phyloP scores from a whole-genome alignment of 2,329 filamentous ascomycete genomes.

The Pseudocercospora macadamiae region DNA sequence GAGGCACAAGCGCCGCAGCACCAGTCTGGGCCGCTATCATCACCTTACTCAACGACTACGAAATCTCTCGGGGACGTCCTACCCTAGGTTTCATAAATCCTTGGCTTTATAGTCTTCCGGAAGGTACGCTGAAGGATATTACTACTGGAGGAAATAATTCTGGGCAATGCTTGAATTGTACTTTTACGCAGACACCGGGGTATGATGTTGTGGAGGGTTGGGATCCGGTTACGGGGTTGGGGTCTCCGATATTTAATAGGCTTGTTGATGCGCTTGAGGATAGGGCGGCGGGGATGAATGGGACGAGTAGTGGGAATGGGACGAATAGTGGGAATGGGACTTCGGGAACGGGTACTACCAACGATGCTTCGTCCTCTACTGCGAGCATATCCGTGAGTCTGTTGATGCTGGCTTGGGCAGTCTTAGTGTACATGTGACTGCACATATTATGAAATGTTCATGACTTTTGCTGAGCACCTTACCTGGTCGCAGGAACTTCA shows the following conservation, averaged over 20 bases:
- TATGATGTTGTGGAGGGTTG: conserved; percentile 31
- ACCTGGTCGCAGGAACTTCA: too few species aligned
- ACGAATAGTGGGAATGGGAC: too few species aligned
- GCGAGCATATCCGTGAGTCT: too few species aligned
- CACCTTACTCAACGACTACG: conserved; percentile 64
- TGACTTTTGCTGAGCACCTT: too few species aligned
- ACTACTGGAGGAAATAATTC: conserved; percentile 35
- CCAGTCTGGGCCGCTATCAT: conserved; percentile 63
- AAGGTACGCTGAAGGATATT: conserved; percentile 54
- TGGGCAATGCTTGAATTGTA: conserved; percentile 26
- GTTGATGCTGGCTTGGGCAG: too few species aligned
- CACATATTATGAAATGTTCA: too few species aligned
- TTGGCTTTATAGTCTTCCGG: conserved; percentile 54
- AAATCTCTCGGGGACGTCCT: conserved; percentile 54
- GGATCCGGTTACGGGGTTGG: conserved; percentile 29
- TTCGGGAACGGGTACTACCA: too few species aligned
- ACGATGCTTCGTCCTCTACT: too few species aligned
- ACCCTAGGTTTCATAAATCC: conserved; percentile 59
- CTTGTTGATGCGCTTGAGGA: not conserved
- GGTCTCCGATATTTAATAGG: conserved; percentile 1
- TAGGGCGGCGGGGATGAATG: not conserved
- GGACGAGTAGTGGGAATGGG: not conserved
- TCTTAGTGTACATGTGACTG: too few species aligned
- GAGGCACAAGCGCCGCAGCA: conserved; percentile 56
- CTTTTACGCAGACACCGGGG: conserved; percentile 21